phyloP scores from a whole-genome alignment of 2,329 filamentous ascomycete genomes.

The Coniochaeta pulveracea region DNA sequence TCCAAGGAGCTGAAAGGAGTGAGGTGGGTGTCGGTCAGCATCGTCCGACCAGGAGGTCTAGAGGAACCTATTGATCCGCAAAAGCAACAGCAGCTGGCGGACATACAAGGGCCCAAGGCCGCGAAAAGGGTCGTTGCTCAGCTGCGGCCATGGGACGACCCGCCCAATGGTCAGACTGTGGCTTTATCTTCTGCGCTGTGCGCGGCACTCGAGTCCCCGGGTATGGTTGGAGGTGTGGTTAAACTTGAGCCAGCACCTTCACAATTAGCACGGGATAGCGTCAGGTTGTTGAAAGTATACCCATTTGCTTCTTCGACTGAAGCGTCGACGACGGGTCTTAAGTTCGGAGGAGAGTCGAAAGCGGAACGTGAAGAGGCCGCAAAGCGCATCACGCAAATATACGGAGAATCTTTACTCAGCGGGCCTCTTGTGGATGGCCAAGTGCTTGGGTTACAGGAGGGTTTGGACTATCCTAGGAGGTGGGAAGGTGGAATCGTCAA shows the following conservation, averaged over 20 bases:
- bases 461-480: conserved; percentile 39
- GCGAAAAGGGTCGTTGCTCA: conserved; percentile 64
- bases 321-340: conserved; percentile 55
- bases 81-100: conserved; percentile 56
- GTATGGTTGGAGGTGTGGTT: conserved; percentile 74
- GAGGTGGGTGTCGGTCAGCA: conserved; percentile 69
- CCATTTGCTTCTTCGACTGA: conserved; percentile 56
- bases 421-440: conserved; percentile 87
- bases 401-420: conserved; percentile 59
- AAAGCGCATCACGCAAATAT: conserved; percentile 61
- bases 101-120: conserved; percentile 31
- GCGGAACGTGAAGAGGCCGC: conserved; percentile 68
- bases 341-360: conserved; percentile 80
- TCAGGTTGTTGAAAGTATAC: conserved; percentile 59
- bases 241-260: conserved; percentile 74
- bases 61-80: conserved; percentile 59
- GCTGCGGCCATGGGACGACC: conserved; percentile 71
- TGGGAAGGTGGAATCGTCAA: conserved; percentile 81
- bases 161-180: conserved; percentile 69
- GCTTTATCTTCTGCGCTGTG: conserved; percentile 73
- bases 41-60: conserved; percentile 73
- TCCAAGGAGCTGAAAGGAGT: conserved; percentile 64
- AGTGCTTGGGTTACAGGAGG: conserved; percentile 51
- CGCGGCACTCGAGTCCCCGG: conserved; percentile 56
- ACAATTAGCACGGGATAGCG: conserved; percentile 44